These are phyloP conservation scores for Shiraia sp. DNA, from an alignment of 2,329 filamentous ascomycete species.

Conservation along the genomic window DNA sequence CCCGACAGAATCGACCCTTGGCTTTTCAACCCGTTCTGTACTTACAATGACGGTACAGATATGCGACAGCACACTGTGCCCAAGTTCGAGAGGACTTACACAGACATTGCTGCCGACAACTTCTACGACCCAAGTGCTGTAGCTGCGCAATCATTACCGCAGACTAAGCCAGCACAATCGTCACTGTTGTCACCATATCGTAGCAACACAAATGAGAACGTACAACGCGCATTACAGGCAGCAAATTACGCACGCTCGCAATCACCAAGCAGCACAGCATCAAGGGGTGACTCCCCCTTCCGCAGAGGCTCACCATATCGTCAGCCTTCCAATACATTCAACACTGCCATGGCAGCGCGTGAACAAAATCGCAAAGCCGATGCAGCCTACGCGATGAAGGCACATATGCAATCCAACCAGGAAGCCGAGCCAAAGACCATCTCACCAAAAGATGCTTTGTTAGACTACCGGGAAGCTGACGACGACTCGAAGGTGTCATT, in stretches of 20 bases:
- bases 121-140: conserved; percentile 76
- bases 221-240: conserved; percentile 76
- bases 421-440: conserved; percentile 73
- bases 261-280: conserved; percentile 56
- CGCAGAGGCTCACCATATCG: conserved; percentile 62
- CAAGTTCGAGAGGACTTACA: conserved; percentile 84
- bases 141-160: conserved; percentile 48
- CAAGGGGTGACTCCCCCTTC: conserved; percentile 80
- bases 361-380: conserved; percentile 67
- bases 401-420: conserved; percentile 45
- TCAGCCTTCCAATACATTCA: conserved; percentile 49
- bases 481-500: conserved; percentile 72
- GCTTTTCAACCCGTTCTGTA: conserved; percentile 70
- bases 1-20: conserved; percentile 46
- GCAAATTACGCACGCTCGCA: conserved; percentile 71
- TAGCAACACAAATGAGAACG: conserved; percentile 52
- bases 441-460: conserved; percentile 86
- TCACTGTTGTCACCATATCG: conserved; percentile 56
- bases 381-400: conserved; percentile 50
- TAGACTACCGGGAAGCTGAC: conserved; percentile 80
- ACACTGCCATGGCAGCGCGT: conserved; percentile 61
- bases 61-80: conserved; percentile 56
- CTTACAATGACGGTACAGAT: conserved; percentile 60
- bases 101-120: conserved; percentile 82
- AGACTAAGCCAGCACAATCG: conserved; percentile 55